Evolutionary conservation across 108 stramenopile species (phyloP).

Genomic region (Stephanodiscus minutulus): DNA sequence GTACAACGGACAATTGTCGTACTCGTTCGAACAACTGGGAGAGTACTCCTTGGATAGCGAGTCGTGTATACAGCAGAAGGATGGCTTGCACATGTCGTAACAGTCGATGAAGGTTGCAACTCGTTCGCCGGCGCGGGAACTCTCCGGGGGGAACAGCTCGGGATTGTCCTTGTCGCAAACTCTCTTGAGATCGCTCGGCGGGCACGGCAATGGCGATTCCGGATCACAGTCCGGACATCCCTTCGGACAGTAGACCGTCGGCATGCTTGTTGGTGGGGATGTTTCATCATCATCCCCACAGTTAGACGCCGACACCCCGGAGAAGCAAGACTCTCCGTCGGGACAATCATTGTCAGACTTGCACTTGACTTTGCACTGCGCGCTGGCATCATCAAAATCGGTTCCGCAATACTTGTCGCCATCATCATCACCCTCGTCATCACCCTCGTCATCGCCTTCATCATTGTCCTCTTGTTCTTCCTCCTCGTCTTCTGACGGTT

Average conservation of each 20-base stretch:
- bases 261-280: background rate
- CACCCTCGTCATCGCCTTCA: too few species aligned
- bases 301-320: background rate
- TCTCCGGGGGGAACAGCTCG: conserved; percentile 26
- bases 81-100: conserved; percentile 60
- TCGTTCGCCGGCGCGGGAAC: conserved; percentile 17
- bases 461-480: background rate
- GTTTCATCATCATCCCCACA: conserved; percentile 13
- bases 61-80: conserved; percentile 64
- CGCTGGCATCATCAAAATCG: conserved; percentile 9
- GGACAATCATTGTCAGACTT: conserved; percentile 6
- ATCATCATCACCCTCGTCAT: background rate
- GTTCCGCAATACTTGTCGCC: conserved; percentile 17
- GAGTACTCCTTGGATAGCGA: conserved; percentile 29
- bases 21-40: conserved; percentile 43
- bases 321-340: conserved; percentile 14
- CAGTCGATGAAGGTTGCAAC: conserved; percentile 51
- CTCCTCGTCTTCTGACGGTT: background rate
- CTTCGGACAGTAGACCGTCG: conserved; percentile 19
- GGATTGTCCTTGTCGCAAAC: conserved; percentile 51
- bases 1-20: conserved; percentile 53
- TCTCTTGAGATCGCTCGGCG: conserved; percentile 32
- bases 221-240: conserved; percentile 51
- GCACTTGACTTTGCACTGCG: conserved; percentile 3
- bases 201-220: conserved; percentile 43